Evolutionary conservation across 2,329 filamentous ascomycete genomes (phyloP).

Genomic region (Hortaea sp.): DNA sequence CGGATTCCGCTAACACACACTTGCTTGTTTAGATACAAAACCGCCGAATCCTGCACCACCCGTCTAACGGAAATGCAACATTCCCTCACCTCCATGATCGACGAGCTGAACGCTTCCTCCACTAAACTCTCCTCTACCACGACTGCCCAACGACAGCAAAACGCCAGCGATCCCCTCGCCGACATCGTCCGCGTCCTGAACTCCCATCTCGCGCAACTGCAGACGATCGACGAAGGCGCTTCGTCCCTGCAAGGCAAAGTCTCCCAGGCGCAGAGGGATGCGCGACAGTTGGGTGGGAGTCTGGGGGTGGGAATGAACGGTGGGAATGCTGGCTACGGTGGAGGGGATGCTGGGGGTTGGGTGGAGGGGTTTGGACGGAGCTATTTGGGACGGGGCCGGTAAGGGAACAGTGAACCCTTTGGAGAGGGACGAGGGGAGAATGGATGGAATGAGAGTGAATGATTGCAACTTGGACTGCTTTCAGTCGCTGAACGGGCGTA

Average conservation of each 20-base stretch:
- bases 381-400: slow-evolving; percentile 55
- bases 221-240: slow-evolving; percentile 85
- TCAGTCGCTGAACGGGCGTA: not conserved
- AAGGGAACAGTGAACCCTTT: too few relatives aligned
- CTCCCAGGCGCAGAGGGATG: slow-evolving; percentile 67
- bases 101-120: slow-evolving; percentile 94
- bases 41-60: slow-evolving; percentile 86
- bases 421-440: not conserved
- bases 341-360: slow-evolving; percentile 48
- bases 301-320: slow-evolving; percentile 18
- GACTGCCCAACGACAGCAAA: slow-evolving; percentile 35
- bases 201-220: slow-evolving; percentile 79
- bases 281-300: slow-evolving; percentile 46
- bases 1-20: slow-evolving; percentile 15
- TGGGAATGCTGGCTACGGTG: slow-evolving; percentile 43
- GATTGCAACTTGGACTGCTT: not conserved
- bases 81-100: slow-evolving; percentile 90
- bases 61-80: slow-evolving; percentile 88
- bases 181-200: slow-evolving; percentile 95
- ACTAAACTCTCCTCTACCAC: slow-evolving; percentile 57
- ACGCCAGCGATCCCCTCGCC: slow-evolving; percentile 55
- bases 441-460: not conserved
- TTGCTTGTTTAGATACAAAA: slow-evolving; percentile 54
- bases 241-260: slow-evolving; percentile 75
- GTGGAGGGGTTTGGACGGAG: slow-evolving; percentile 87